Base-by-base conservation (phyloP, 805 yeast species). In the Clavispora vitiphila region DNA sequence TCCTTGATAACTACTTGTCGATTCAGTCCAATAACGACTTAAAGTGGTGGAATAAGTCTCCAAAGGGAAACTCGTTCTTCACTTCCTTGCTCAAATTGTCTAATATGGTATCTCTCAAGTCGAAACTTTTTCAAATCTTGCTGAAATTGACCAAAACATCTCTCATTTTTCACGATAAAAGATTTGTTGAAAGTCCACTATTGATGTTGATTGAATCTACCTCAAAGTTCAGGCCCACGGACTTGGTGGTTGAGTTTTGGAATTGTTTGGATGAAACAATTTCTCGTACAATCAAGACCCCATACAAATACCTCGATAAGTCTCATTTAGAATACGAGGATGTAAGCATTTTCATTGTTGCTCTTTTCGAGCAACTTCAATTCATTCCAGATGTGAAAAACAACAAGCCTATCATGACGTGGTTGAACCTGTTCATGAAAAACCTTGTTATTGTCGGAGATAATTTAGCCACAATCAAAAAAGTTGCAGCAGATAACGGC, bases 251-350 rank as follows among this genome's bases (percentile, higher is more conserved):
- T 1, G 64, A 65, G 29, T 55, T 88, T 2, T 83, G 87, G 83
- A 66, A 65, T 9, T 58, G 87, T 23, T 48, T 91, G 6, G 96
- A 91, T 56, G 93, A 90, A 58, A 67, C 87, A 0, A 71, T 88
- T 23, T 70, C 87, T 1, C 74, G 96, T 47, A 72, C 82, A 46
- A 74, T 83, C 27, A 74, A 77, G 47, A 63, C 88, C 0, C 97
- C 98, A 0, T 93, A 84, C 64, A 88, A 86, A 56, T 91, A 89
- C 52, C 74, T 87, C 40, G 97, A 91, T 56, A 43, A 57, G 15
- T 58, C 68, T 3, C 68, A 64, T 41, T 29, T 50, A 9, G 46
- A 48, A n/a, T 65, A 57, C 37, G 39, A 50, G 5, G 65, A 63
- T 41, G 40, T 58, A 10, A 62, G 70, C 48, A 50, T 78, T 15